These are phyloP conservation scores for Crucibulum laeve DNA, from an alignment of 768 basidiomycete species.

Conservation along the genomic window DNA sequence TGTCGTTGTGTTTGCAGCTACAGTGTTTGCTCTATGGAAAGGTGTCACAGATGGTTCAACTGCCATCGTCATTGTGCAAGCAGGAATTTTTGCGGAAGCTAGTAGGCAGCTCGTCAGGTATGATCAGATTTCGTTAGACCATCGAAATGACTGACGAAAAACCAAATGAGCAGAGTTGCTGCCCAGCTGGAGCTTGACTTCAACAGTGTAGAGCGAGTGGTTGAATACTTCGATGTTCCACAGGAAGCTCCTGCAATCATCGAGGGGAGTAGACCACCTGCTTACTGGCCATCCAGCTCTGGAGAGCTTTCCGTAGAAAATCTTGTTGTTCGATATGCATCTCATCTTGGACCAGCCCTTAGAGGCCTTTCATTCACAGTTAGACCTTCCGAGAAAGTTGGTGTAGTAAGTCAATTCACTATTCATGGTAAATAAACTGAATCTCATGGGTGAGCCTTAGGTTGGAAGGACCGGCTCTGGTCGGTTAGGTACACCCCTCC, in stretches of 20 bases:
- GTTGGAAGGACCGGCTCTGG: constrained; percentile 70
- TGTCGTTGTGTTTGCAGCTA: constrained; percentile 64
- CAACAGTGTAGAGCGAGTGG: constrained; percentile 70
- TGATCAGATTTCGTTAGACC: constrained; percentile 5
- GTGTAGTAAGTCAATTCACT: constrained; percentile 42
- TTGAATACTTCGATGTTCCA: constrained; percentile 63
- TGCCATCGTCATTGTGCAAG: constrained; percentile 69
- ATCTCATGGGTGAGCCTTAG: constrained; percentile 20
- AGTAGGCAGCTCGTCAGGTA: constrained; percentile 60
- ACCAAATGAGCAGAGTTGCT: constrained; percentile 38
- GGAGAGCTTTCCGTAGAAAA: constrained; percentile 57
- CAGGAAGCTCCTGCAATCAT: constrained; percentile 66
- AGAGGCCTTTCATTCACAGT: constrained; percentile 55
- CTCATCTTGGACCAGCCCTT: constrained; percentile 56
- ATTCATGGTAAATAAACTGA: neutral
- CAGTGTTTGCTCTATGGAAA: constrained; percentile 60
- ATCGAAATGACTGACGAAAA: neutral
- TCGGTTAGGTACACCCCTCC: constrained; percentile 9
- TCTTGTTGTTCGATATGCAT: constrained; percentile 58
- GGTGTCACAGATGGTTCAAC: constrained; percentile 56
- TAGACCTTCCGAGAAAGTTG: constrained; percentile 61
- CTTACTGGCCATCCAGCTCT: constrained; percentile 63
- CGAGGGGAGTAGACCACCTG: constrained; percentile 55
- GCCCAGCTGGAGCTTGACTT: constrained; percentile 73
- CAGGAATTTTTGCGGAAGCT: constrained; percentile 67